Evolutionary conservation across 2,329 filamentous ascomycete genomes (phyloP), one percentile per base, ranked within the genome.

Genomic region (Stromatinia cepivora): DNA sequence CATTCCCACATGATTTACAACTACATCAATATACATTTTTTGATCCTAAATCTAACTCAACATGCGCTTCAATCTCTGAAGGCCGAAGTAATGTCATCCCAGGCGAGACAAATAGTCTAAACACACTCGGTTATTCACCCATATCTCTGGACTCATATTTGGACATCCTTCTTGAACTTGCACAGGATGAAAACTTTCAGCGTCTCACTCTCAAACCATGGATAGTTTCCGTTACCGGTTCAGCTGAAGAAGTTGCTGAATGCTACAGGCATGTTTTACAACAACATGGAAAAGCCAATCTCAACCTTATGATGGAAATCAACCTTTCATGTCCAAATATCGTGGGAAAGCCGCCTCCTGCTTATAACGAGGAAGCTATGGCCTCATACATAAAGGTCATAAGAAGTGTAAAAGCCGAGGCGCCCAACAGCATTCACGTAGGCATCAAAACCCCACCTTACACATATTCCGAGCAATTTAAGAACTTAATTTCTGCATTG

Each of bases 271-370:
- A 68, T 13, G 36, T 75, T 8, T 42, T 71, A 9, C 20, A 84
- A 91, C 70, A 72, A 13, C 67, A 73, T 48, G 69, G 71, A 36
- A 61, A 70, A 7, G 62, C 69, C 15, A 70, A 68, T 8, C 62
- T 83, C n/a, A 73, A 76, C 1, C 72, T 77, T 5, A 79, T 87
- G 72, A 86, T 93, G 82, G 92, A 94, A 79, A 82, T 94, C 75
- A 94, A 94, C 76, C 85, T 94, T 42, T 90, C 87, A 45, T 94
- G 92, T 74, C 92, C 92, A 0, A 94, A 94, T 75, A 93, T 94
- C 63, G 83, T 85, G 0, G 81, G 81, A 25, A 84, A 85, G 59
- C 88, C 91, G 0, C 92, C 92, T 0, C 90, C 91, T 8, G 91
- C 91, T 0, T 94, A 93, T 77, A 83, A 86, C 10, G 78, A 81